phyloP scores from a whole-genome alignment of 1,139 yeast genomes.

The Geotrichum candidum region DNA sequence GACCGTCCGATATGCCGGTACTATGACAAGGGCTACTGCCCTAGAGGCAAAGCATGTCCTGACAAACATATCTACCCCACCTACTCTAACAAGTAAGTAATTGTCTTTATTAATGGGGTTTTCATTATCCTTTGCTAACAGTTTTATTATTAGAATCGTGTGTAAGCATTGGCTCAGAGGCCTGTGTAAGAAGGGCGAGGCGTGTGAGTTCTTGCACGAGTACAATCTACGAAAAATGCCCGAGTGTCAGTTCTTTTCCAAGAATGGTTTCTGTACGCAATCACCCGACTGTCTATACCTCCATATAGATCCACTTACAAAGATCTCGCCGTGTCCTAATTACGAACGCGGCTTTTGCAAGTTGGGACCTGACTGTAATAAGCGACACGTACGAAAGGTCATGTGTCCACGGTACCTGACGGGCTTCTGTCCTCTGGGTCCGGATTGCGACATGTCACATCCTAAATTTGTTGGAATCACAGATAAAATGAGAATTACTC shows the following conservation, averaged over 20 bases:
- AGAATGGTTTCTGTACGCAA: conserved; percentile 87
- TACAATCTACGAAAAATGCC: conserved; percentile 94
- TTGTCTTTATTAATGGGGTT: background rate
- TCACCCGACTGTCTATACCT: conserved; percentile 90
- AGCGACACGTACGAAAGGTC: conserved; percentile 71
- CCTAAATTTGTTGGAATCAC: conserved; percentile 39
- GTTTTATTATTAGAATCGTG: conserved; percentile 43
- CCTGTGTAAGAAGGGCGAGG: conserved; percentile 91
- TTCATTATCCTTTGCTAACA: background rate
- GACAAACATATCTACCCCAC: conserved; percentile 81
- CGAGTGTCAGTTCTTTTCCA: conserved; percentile 78
- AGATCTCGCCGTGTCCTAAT: conserved; percentile 79
- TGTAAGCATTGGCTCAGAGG: conserved; percentile 99
- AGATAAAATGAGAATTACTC: conserved; percentile 36
- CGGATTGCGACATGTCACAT: conserved; percentile 39
- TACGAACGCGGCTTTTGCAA: conserved; percentile 89
- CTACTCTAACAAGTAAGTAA: conserved; percentile 57
- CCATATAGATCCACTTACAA: conserved; percentile 85
- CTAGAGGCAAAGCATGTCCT: conserved; percentile 77
- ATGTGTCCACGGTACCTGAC: conserved; percentile 80
- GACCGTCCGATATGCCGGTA: conserved; percentile 84
- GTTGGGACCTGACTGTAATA: conserved; percentile 80
- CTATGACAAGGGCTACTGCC: conserved; percentile 73
- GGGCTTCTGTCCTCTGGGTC: conserved; percentile 81
- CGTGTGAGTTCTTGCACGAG: conserved; percentile 94